Conservation (phyloP, 192 early-diverging fungal species). For the Linnemannia elongata region DNA sequence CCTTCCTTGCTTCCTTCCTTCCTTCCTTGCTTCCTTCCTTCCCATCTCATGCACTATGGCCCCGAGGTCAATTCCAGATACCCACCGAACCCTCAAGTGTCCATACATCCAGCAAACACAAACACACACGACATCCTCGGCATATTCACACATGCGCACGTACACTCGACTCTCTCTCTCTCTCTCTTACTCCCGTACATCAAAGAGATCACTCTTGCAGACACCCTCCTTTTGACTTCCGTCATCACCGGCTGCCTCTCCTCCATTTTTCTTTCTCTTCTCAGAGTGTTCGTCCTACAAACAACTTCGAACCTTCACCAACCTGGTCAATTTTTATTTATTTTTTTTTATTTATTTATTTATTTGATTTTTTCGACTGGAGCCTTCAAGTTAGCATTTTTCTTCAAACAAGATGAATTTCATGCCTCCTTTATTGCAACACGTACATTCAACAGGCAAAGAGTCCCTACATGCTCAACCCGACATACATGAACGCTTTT, state of each 20-base stretch:
- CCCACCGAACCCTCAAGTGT: neutral
- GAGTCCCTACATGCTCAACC: neutral
- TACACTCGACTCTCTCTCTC: neutral
- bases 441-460: neutral
- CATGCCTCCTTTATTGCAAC: constrained; percentile 5
- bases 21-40: neutral
- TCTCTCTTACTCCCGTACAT: neutral
- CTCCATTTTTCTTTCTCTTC: too few species aligned
- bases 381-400: neutral
- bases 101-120: neutral
- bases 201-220: neutral
- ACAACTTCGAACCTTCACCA: too few species aligned
- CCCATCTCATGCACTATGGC: neutral
- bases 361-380: too few species aligned
- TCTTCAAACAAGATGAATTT: neutral
- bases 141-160: neutral
- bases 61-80: neutral
- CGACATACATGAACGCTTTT: neutral
- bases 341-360: too few species aligned
- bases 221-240: neutral
- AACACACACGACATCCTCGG: neutral
- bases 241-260: too few species aligned
- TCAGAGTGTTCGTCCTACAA: too few species aligned
- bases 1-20: neutral
- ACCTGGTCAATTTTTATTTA: too few species aligned